Evolutionary conservation across 768 basidiomycete genomes (phyloP).

Genomic region (Auricularia heimuer): DNA sequence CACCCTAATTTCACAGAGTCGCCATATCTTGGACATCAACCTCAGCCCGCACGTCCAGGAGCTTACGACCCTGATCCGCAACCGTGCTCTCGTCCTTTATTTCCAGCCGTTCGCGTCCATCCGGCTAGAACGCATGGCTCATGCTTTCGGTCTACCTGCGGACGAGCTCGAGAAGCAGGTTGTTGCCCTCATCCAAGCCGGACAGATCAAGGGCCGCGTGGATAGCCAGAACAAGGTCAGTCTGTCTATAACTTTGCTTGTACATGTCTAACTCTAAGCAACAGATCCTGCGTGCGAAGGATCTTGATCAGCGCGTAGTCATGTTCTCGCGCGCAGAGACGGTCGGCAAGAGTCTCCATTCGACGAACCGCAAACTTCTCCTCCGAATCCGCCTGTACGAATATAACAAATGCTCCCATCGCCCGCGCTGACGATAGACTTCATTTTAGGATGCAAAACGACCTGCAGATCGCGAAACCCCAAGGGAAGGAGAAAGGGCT

Average conservation of each 20-base stretch:
- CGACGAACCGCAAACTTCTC: conserved; percentile 67
- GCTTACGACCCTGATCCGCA: conserved; percentile 60
- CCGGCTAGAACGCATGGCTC: conserved; percentile 71
- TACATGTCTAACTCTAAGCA: conserved; percentile 16
- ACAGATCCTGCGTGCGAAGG: conserved; percentile 66
- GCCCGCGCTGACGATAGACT: neutral
- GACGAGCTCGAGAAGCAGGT: conserved; percentile 65
- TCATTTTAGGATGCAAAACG: neutral
- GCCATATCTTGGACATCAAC: conserved; percentile 71
- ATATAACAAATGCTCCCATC: conserved; percentile 2
- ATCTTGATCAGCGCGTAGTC: conserved; percentile 67
- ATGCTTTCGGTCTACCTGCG: conserved; percentile 74
- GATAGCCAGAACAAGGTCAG: conserved; percentile 73
- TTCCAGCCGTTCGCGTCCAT: conserved; percentile 87
- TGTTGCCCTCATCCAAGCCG: conserved; percentile 65
- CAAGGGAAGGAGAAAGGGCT: neutral
- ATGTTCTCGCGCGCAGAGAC: conserved; percentile 69
- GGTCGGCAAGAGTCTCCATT: conserved; percentile 60
- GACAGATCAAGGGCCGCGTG: conserved; percentile 71
- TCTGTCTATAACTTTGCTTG: conserved; percentile 25
- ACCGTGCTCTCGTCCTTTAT: conserved; percentile 75
- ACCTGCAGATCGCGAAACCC: neutral
- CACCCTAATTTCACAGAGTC: conserved; percentile 37
- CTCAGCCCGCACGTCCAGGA: conserved; percentile 55
- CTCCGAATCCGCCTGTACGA: conserved; percentile 75